Evolutionary conservation across 2,329 filamentous ascomycete genomes (phyloP).

Genomic region (Pestalotiopsis fici): DNA sequence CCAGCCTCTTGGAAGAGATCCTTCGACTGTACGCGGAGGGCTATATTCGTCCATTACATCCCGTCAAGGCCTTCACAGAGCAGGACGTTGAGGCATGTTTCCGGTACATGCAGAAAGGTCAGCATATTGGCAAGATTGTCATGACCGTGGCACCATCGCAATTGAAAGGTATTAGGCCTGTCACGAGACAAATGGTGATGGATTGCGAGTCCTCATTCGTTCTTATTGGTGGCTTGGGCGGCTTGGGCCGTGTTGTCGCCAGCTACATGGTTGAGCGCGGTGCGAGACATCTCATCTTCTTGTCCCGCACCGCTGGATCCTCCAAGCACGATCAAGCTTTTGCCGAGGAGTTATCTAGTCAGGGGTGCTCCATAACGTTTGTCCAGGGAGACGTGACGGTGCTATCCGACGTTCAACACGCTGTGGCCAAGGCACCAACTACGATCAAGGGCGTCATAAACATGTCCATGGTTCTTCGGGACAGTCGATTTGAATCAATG

Average conservation of each 20-base stretch:
- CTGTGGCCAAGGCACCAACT: neutral
- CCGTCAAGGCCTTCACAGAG: conserved; percentile 18
- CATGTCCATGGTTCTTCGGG: conserved; percentile 26
- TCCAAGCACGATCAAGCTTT: neutral
- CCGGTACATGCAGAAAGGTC: conserved; percentile 37
- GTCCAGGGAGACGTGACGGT: neutral
- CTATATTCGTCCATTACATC: conserved; percentile 12
- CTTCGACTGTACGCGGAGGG: conserved; percentile 14
- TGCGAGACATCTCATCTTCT: conserved; percentile 14
- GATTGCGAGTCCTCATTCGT: conserved; percentile 13
- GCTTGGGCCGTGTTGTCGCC: conserved; percentile 16
- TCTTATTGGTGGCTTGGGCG: conserved; percentile 20
- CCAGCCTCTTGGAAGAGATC: conserved; percentile 14
- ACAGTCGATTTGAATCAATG: conserved; percentile 17
- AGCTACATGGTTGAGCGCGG: conserved; percentile 18
- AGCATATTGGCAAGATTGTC: conserved; percentile 44
- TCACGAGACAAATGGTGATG: neutral
- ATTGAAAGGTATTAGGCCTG: neutral
- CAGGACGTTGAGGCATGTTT: conserved; percentile 33
- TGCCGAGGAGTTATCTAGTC: neutral
- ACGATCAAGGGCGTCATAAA: neutral
- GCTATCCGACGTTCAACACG: neutral
- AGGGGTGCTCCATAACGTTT: neutral
- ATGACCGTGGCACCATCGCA: conserved; percentile 21
- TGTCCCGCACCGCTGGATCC: conserved; percentile 11